Base-by-base conservation (phyloP, 305 asterid species). In the Rubia peregrina region DNA sequence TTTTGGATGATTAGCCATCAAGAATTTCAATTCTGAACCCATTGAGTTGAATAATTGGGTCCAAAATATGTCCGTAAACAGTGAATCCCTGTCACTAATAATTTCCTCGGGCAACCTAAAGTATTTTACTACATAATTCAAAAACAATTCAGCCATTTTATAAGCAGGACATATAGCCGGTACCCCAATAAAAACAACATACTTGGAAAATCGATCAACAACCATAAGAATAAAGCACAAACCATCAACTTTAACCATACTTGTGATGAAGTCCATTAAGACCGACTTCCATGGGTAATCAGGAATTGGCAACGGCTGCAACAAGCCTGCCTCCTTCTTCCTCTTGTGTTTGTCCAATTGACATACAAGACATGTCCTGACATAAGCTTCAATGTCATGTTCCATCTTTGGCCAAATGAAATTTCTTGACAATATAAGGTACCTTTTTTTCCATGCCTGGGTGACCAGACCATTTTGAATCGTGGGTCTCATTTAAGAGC, bases 1-100 rank as follows among this genome's bases (percentile, higher is more conserved):
- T 5, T 76, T n/a, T 0, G 51, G 76, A 62, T 67, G 61, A 8
- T 40, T 53, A 5, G 51, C 17, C 0, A 9, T 73, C 0, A 65
- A 69, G 4, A 73, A 73, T 65, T 69, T 73, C 13, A 69, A 5
- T 9, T 69, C 19, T 6, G 40, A 7, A 0, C 57, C 73, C 42
- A 71, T 9, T 51, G 36, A 12, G 33, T 57, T 42, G n/a, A 75
- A 65, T 0, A 75, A 3, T 1, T 4, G 9, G 0, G 33, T 70
- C 69, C 21, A 70, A 3, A 64, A 71, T 0, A 14, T 7, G 0
- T 44, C 71, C 0, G 56, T 64, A 16, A 68, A 68, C 14, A 62
- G 4, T 0, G 53, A 7, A n/a, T 69, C 53, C 3, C 38, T 0
- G 13, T 69, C 49, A 17, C 65, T 69, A 11, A 69, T 8, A 1